Evolutionary conservation across 257 asterid genomes (phyloP), one percentile per base, ranked within the genome.

Genomic region (Vinca minor): DNA sequence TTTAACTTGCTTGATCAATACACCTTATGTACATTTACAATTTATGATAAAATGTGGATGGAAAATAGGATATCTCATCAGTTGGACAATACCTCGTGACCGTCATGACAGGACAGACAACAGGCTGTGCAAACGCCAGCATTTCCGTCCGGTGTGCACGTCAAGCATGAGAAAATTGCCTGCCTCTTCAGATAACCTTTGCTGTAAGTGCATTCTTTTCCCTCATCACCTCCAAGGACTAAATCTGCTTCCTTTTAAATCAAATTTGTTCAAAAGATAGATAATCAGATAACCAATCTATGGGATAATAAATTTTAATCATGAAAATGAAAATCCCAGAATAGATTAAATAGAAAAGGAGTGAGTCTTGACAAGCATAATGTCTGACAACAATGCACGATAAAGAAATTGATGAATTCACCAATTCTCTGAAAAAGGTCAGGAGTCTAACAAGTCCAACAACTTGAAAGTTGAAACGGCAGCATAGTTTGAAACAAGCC

Each of bases 81-180:
- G 25, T 46, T 28, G 41, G 5, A 39, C n/a, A 62, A 41, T 82
- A 91, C 96, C 95, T 91, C 97, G 48, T 91, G 96, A 63, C 97
- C 94, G 69, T 91, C 97, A 65, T 87, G 97, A 76, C 96, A 91
- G 62, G 88, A 76, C 82, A 91, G 78, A 67, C 87, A 73, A 82
- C 97, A 91, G 29, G 95, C 96, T 18, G 96, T 91, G 84, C 97
- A 91, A 65, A 91, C 85, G 53, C 97, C 97, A 50, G 95, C 95
- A 77, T 78, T 86, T 34, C 97, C 97, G 69, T 86, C 89, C 28
- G 96, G 94, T 38, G 95, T 77, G 81, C 98, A 91, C 15, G 96
- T 91, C 84, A 91, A 76, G 73, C 96, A 91, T 14, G 98, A 91
- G 80, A 91, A 91, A 53, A 91, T 74, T 12, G 95, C 96, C 67